A percentile compares a stretch with the other conserved stretches of the same genome.
phyloP scores from a whole-genome alignment of 108 stramenopile species.

The Skeletonema costatum region DNA sequence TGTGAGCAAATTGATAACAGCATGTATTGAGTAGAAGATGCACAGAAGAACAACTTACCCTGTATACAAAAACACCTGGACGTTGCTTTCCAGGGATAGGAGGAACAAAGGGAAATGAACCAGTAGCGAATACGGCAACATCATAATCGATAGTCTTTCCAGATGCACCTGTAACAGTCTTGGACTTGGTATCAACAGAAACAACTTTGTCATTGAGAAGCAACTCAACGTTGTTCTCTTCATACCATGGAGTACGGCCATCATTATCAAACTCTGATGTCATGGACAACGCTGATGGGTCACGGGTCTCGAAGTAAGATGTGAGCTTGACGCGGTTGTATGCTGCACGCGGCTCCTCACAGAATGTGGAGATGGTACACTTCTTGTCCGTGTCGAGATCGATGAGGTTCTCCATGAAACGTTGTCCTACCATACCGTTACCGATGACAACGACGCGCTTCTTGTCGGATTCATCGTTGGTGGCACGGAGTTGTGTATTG shows the following conservation, averaged over 20 bases:
- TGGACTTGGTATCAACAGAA: slow-evolving; percentile 78
- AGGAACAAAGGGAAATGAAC: slow-evolving; percentile 93
- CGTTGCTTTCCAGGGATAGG: slow-evolving; percentile 92
- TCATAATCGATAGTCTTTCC: slow-evolving; percentile 85
- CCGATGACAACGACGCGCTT: slow-evolving; percentile 89
- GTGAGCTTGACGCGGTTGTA: slow-evolving; percentile 95
- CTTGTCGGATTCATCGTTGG: slow-evolving; percentile 45
- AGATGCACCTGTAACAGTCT: slow-evolving; percentile 79
- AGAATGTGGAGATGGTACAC: slow-evolving; percentile 83
- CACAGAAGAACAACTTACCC: slow-evolving; percentile 40
- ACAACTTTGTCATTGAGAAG: slow-evolving; percentile 84
- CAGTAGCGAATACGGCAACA: slow-evolving; percentile 92
- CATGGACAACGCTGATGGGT: slow-evolving; percentile 85
- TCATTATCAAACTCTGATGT: slow-evolving; percentile 79
- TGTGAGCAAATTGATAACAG: not conserved
- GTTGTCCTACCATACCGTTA: slow-evolving; percentile 86
- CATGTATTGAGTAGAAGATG: not conserved
- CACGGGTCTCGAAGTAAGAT: slow-evolving; percentile 89
- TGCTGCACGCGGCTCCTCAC: slow-evolving; percentile 92
- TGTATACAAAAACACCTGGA: slow-evolving; percentile 93
- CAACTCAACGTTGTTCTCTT: slow-evolving; percentile 82
- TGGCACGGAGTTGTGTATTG: slow-evolving; percentile 2
- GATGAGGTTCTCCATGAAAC: slow-evolving; percentile 90
- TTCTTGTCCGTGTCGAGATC: slow-evolving; percentile 63
- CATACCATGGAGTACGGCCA: slow-evolving; percentile 86